phyloP scores from a whole-genome alignment of 306 rosid species.

The Cercis canadensis region DNA sequence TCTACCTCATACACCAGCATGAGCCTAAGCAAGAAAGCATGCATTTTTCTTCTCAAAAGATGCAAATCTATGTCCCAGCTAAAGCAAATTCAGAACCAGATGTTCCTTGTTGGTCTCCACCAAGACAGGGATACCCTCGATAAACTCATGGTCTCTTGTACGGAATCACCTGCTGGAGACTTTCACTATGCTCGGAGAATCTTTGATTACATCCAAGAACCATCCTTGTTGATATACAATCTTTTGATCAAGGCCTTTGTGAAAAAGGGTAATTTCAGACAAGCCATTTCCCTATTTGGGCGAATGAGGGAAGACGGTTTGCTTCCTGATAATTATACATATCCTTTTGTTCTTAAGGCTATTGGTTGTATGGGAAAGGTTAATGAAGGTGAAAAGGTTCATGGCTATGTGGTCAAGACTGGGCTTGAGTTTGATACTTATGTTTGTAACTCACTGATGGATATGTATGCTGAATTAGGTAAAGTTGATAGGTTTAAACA shows the following conservation, averaged over 20 bases:
- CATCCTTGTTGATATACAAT: constrained; percentile 60
- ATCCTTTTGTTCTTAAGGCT: constrained; percentile 73
- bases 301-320: constrained; percentile 51
- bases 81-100: constrained; percentile 67
- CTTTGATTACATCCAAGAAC: constrained; percentile 46
- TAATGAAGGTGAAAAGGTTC: constrained; percentile 60
- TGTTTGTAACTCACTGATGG: constrained; percentile 79
- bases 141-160: constrained; percentile 58
- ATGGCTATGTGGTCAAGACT: constrained; percentile 62
- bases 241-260: constrained; percentile 57
- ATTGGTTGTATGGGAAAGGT: constrained; percentile 57
- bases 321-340: constrained; percentile 71
- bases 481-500: constrained; percentile 28
- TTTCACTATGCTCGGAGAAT: constrained; percentile 51
- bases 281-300: constrained; percentile 48
- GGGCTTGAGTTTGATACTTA: constrained; percentile 63
- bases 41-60: constrained; percentile 51
- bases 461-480: constrained; percentile 69
- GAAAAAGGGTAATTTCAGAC: constrained; percentile 48
- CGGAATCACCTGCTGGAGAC: constrained; percentile 54
- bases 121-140: constrained; percentile 57
- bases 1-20: constrained; percentile 4
- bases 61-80: constrained; percentile 64
- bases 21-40: constrained; percentile 31
- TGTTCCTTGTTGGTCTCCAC: constrained; percentile 54